Evolutionary conservation across 192 early-diverging fungal species (phyloP), one percentile per base, ranked within the genome.

Genomic region (Physocladia obscura): DNA sequence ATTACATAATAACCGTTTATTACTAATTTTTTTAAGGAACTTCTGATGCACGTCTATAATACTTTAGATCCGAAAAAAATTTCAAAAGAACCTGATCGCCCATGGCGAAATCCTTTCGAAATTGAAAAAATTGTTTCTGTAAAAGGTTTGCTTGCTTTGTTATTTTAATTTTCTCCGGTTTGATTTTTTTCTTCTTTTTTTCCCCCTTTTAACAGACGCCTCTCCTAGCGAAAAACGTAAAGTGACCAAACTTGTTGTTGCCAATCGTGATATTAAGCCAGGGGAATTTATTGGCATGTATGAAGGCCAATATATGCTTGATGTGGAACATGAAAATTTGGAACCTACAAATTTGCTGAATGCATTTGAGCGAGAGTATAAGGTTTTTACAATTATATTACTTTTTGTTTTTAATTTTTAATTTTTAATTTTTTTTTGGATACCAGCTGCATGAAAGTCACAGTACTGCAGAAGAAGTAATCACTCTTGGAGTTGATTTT

Each of bases 291-390:
- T 63, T 29, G 61, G 61, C 6, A 24, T 63, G 21, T 63, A 49
- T 26, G 61, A 63, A 49, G 61, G 61, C 6, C 15, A 49, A 22
- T 44, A 26, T n/a, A 6, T 63, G 17, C 61, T 63, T 30, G 39
- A 63, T 8, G 44, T 44, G 39, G 61, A 63, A 30, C 37, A 63
- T n/a, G 31, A 60, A n/a, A 44, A 8, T 19, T 19, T 30, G 17
- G 22, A 21, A 21, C 8, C 30, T 2, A 21, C 32, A 17, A 49
- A n/a, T 30, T 8, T 47, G 24, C 21, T 63, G 39, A 63, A 63
- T 49, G 24, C 13, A 13, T 48, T 63, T 30, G 61, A 63, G 13
- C n/a, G 61, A 15, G 61, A 63, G 30, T 63, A 63, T 37, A 63
- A 63, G 61, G 39, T 63, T 2, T 27, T 44, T 19, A 36, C 11